A percentile compares a stretch with the other conserved stretches of the same genome.
phyloP scores from a whole-genome alignment of 169 alveolate genomes.

The Ichthyophthirius multifiliis region DNA sequence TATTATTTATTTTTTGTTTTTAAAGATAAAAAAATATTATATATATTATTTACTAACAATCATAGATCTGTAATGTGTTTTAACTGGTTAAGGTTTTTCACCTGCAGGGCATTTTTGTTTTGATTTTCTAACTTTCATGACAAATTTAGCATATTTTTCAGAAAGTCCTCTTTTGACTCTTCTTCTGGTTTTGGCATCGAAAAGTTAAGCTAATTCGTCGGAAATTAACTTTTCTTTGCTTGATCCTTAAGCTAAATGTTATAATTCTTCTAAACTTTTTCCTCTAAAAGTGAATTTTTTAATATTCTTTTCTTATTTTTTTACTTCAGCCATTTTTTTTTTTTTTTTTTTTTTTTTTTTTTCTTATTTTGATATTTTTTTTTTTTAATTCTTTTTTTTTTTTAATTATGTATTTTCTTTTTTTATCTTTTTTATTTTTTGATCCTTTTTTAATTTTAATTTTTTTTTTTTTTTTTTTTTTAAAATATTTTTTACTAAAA shows the following conservation, averaged over 20 bases:
- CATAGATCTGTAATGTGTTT: slow-evolving; percentile 79
- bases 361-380: neutral
- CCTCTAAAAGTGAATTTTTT: slow-evolving; percentile 20
- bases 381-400: no score
- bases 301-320: neutral
- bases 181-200: slow-evolving; percentile 72
- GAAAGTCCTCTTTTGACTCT: slow-evolving; percentile 66
- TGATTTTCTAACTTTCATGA: slow-evolving; percentile 63
- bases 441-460: no score
- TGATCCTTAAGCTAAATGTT: neutral
- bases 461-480: no score
- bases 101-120: slow-evolving; percentile 63
- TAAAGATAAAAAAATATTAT: no score
- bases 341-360: neutral
- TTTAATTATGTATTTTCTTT: no score
- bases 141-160: slow-evolving; percentile 62
- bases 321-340: neutral
- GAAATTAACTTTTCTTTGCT: neutral
- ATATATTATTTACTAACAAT: slow-evolving; percentile 33
- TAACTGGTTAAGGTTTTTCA: slow-evolving; percentile 76
- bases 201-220: slow-evolving; percentile 53
- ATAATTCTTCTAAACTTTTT: slow-evolving; percentile 5
- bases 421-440: no score
- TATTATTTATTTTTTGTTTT: neutral
- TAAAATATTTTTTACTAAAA: no score